Evolutionary conservation across 306 rosid species (phyloP).

Genomic region (Cicer judaicum): DNA sequence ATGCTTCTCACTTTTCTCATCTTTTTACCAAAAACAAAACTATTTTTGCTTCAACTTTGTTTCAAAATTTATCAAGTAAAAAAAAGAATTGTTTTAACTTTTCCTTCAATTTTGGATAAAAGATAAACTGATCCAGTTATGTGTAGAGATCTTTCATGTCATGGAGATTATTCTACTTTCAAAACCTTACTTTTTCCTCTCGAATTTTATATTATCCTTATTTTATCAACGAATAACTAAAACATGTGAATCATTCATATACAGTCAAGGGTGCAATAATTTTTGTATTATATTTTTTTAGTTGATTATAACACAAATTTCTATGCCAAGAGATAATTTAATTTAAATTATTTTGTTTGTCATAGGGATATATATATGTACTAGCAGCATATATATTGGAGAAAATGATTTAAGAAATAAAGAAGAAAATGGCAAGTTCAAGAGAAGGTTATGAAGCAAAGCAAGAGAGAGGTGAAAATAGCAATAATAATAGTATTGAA

Average conservation of each 20-base stretch:
- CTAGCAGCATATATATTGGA: conserved; percentile 5
- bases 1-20: conserved; percentile 32
- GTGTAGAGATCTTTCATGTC: conserved; percentile 21
- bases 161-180: conserved; percentile 18
- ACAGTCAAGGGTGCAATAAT: conserved; percentile 7
- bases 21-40: not conserved
- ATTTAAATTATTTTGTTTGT: not conserved
- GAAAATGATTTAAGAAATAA: conserved; percentile 6
- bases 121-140: conserved; percentile 8
- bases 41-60: conserved; percentile 30
- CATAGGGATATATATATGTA: conserved; percentile 6
- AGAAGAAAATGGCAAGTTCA: conserved; percentile 51
- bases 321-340: not conserved
- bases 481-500: not conserved
- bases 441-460: conserved; percentile 61
- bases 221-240: not conserved
- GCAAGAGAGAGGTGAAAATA: conserved; percentile 43
- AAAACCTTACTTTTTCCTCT: conserved; percentile 18
- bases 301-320: not conserved
- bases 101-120: not conserved
- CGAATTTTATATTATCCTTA: not conserved
- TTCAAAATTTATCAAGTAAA: not conserved
- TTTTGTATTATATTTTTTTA: not conserved
- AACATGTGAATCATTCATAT: conserved; percentile 11
- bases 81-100: not conserved